Conservation (phyloP, 169 alveolate species). For the Blepharisma undulans region DNA sequence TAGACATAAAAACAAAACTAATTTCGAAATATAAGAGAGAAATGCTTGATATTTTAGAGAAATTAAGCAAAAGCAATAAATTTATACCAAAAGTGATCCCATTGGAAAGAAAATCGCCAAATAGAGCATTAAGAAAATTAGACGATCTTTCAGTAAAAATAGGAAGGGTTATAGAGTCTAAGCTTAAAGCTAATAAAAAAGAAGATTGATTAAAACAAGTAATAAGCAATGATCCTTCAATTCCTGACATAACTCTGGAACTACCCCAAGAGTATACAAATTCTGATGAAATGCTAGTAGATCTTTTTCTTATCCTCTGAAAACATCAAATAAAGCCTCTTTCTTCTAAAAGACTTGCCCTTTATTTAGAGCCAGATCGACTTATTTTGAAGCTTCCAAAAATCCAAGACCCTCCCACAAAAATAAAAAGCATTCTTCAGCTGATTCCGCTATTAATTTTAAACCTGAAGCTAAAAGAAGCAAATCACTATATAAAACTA, state of each 20-base stretch:
- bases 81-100: background rate
- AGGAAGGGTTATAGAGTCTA: background rate
- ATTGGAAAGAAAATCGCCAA: background rate
- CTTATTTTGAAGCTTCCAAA: background rate
- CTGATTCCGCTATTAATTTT: background rate
- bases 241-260: background rate
- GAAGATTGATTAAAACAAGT: background rate
- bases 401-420: background rate
- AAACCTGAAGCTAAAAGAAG: background rate
- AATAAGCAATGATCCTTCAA: background rate
- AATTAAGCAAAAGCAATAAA: background rate
- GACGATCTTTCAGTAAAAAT: conserved; percentile 9
- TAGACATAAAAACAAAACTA: background rate
- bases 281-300: conserved; percentile 10
- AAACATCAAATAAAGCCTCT: background rate
- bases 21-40: background rate
- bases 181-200: background rate
- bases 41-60: background rate
- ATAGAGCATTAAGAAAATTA: background rate
- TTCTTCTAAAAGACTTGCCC: background rate
- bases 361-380: background rate
- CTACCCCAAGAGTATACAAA: background rate
- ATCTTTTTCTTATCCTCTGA: background rate
- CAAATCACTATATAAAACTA: background rate
- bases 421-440: background rate